These are phyloP conservation scores for Excoecaria agallocha DNA, from an alignment of 345 rosid species.

Conservation along the genomic window DNA sequence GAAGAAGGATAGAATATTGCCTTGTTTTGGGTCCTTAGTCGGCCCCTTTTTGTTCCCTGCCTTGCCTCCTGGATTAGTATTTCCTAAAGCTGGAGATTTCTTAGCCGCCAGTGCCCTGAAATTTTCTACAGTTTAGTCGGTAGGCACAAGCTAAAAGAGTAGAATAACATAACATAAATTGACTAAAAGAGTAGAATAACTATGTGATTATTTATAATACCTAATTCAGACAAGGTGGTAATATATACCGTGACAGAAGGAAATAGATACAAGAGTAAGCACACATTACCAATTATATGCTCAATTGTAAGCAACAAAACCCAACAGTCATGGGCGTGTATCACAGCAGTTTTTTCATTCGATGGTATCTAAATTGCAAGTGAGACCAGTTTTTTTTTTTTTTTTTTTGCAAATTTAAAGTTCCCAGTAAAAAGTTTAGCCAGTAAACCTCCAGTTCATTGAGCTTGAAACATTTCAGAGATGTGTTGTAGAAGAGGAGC, in stretches of 20 bases:
- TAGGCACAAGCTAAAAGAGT: neutral
- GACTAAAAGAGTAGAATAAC: neutral
- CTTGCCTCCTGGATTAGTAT: conserved; percentile 48
- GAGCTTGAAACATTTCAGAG: too few relatives aligned
- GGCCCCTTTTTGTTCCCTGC: conserved; percentile 68
- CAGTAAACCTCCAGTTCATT: neutral
- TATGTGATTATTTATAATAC: neutral
- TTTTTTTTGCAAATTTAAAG: neutral
- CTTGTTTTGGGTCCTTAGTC: conserved; percentile 82
- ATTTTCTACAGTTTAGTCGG: conserved; percentile 1
- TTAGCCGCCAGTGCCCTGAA: conserved; percentile 49
- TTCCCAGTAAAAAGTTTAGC: neutral
- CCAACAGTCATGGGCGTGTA: neutral
- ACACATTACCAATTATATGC: neutral
- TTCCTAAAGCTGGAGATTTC: conserved; percentile 58
- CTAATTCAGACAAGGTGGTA: neutral
- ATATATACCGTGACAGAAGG: neutral
- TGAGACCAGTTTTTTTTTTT: too few relatives aligned
- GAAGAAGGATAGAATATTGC: conserved; percentile 81
- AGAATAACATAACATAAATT: neutral
- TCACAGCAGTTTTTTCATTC: neutral
- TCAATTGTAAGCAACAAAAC: neutral
- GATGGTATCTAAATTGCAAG: neutral
- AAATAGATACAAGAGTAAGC: neutral
- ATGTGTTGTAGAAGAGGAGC: neutral